Conservation (phyloP, 2,329 filamentous ascomycete genomes). For the Cladophialophora chaetospira region DNA sequence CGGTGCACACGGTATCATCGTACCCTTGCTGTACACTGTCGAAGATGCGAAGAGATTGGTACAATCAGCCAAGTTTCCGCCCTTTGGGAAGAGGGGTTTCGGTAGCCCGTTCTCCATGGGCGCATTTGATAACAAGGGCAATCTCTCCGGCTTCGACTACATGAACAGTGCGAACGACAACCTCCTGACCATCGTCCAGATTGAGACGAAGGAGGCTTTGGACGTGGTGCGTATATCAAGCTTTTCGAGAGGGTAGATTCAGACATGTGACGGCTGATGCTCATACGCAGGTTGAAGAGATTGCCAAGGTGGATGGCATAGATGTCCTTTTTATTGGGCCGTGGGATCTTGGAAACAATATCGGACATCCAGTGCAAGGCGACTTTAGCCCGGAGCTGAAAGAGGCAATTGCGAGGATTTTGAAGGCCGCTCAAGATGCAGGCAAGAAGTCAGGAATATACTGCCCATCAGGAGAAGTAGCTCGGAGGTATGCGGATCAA, state of each 20-base stretch:
- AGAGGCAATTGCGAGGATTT: slow-evolving; percentile 54
- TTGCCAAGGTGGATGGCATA: slow-evolving; percentile 55
- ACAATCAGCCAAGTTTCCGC: slow-evolving; percentile 58
- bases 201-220: slow-evolving; percentile 46
- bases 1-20: slow-evolving; percentile 61
- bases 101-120: slow-evolving; percentile 58
- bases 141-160: slow-evolving; percentile 48
- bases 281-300: slow-evolving; percentile 47
- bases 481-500: slow-evolving; percentile 53
- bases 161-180: slow-evolving; percentile 57
- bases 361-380: slow-evolving; percentile 54
- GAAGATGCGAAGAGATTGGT: slow-evolving; percentile 57
- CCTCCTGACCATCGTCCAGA: slow-evolving; percentile 53
- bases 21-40: slow-evolving; percentile 55
- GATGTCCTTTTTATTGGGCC: slow-evolving; percentile 57
- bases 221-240: slow-evolving; percentile 37
- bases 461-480: slow-evolving; percentile 54
- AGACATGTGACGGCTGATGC: neutral
- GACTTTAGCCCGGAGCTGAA: slow-evolving; percentile 54
- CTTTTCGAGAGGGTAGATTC: no score
- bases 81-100: slow-evolving; percentile 56
- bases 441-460: slow-evolving; percentile 60
- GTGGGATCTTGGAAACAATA: slow-evolving; percentile 60
- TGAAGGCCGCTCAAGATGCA: slow-evolving; percentile 53
- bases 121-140: slow-evolving; percentile 44